Conservation (phyloP, 1,284 basidiomycete species). For the Sporisorium graminicola region DNA sequence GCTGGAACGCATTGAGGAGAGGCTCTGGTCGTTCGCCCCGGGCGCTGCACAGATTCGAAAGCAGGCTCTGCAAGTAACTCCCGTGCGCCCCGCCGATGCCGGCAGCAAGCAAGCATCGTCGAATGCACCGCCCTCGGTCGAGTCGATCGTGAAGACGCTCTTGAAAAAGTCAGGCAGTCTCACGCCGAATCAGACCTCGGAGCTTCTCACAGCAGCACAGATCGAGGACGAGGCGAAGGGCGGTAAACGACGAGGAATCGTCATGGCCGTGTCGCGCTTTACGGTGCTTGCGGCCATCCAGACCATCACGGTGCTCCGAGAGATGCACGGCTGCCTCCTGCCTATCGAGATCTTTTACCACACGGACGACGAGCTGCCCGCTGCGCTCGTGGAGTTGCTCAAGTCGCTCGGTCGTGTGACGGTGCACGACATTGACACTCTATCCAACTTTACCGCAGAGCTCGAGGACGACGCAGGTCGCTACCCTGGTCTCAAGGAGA, state of each 20-base stretch:
- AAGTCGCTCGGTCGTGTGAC: slow-evolving; percentile 24
- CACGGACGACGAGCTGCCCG: slow-evolving; percentile 32
- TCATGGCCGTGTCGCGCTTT: slow-evolving; percentile 33
- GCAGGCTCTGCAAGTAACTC: slow-evolving; percentile 13
- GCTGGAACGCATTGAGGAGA: slow-evolving; percentile 36
- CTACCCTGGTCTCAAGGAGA: slow-evolving; percentile 34
- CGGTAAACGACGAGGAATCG: slow-evolving; percentile 35
- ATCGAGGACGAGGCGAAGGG: slow-evolving; percentile 20
- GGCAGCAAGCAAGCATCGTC: background rate
- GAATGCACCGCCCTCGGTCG: slow-evolving; percentile 1
- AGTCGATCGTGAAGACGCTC: slow-evolving; percentile 18
- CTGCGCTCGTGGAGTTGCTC: slow-evolving; percentile 20
- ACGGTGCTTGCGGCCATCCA: slow-evolving; percentile 31
- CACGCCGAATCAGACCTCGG: slow-evolving; percentile 10
- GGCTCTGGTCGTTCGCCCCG: slow-evolving; percentile 32
- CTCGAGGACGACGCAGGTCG: slow-evolving; percentile 44
- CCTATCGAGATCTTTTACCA: slow-evolving; percentile 43
- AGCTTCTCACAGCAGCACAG: slow-evolving; percentile 17
- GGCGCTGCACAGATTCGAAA: slow-evolving; percentile 34
- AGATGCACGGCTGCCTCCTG: slow-evolving; percentile 28
- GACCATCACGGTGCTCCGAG: slow-evolving; percentile 29
- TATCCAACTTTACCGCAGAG: slow-evolving; percentile 26
- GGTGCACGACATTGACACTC: slow-evolving; percentile 23
- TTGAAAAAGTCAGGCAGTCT: slow-evolving; percentile 21
- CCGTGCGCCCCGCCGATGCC: background rate